Evolutionary conservation across 192 early-diverging fungal genomes (phyloP).

Genomic region (Thamnidium elegans): DNA sequence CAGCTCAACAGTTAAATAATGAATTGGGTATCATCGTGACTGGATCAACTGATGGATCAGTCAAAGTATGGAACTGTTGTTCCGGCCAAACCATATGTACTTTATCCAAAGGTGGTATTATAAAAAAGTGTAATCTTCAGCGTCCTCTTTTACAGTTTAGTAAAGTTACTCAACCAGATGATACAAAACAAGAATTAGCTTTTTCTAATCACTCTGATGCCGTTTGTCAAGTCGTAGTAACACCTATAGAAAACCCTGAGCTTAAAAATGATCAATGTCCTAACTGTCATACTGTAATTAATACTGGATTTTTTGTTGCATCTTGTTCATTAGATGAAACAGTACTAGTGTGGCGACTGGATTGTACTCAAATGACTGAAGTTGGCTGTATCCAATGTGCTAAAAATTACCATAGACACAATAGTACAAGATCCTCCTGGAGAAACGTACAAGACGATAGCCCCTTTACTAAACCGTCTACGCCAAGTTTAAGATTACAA

Average conservation of each 20-base stretch:
- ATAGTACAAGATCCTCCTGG: not conserved
- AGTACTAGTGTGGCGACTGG: slow-evolving; percentile 30
- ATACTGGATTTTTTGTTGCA: slow-evolving; percentile 33
- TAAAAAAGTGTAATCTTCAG: too few relatives aligned
- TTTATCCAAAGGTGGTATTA: slow-evolving; percentile 20
- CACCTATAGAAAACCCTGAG: slow-evolving; percentile 22
- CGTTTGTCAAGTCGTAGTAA: slow-evolving; percentile 24
- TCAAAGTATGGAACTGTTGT: slow-evolving; percentile 30
- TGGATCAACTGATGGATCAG: slow-evolving; percentile 30
- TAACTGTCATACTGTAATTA: slow-evolving; percentile 22
- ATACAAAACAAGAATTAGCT: not conserved
- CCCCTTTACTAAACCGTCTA: not conserved
- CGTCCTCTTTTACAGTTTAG: not conserved
- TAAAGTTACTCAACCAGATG: not conserved
- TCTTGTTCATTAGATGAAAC: slow-evolving; percentile 23
- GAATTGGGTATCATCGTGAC: slow-evolving; percentile 29
- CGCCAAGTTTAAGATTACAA: not conserved
- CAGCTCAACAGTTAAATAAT: slow-evolving; percentile 14
- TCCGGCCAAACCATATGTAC: slow-evolving; percentile 23
- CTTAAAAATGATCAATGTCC: slow-evolving; percentile 1
- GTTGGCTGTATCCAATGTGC: slow-evolving; percentile 9
- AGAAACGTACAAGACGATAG: not conserved
- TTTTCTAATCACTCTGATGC: slow-evolving; percentile 14
- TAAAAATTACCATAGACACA: slow-evolving; percentile 22
- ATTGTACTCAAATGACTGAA: slow-evolving; percentile 2